Conservation (phyloP, 306 rosid species). For the Nissolia schottii region DNA sequence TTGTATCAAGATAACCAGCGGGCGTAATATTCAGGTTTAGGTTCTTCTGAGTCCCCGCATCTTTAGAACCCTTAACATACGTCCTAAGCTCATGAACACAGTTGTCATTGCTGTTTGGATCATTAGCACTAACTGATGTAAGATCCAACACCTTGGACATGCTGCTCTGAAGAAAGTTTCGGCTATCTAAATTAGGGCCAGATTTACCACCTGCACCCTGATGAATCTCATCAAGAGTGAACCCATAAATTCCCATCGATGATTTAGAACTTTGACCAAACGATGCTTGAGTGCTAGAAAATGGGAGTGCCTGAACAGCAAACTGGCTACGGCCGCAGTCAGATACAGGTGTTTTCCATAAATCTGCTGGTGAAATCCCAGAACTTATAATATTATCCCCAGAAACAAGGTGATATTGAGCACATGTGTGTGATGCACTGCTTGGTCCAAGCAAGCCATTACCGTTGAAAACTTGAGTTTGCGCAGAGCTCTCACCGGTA, state of each 20-base stretch:
- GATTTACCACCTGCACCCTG: conserved; percentile 4
- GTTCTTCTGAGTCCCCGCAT: conserved; percentile 16
- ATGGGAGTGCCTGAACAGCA: conserved; percentile 33
- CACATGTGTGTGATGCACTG: conserved; percentile 19
- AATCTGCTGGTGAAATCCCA: conserved; percentile 27
- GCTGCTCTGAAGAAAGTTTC: conserved; percentile 14
- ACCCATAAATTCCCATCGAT: conserved; percentile 13
- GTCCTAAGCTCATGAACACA: conserved; percentile 23
- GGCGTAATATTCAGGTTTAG: conserved; percentile 52
- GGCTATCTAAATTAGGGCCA: conserved; percentile 9
- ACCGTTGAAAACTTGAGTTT: conserved; percentile 14
- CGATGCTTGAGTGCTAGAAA: conserved; percentile 23
- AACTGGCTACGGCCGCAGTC: conserved; percentile 14
- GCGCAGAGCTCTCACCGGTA: conserved; percentile 10
- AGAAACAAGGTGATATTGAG: conserved; percentile 17
- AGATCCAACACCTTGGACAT: conserved; percentile 20
- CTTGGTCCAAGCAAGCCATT: conserved; percentile 28
- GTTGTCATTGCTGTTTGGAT: conserved; percentile 8
- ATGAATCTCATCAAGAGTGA: conserved; percentile 7
- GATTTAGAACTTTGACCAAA: conserved; percentile 24
- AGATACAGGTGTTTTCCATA: conserved; percentile 10
- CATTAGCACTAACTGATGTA: conserved; percentile 15
- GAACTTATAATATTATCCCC: conserved; percentile 22
- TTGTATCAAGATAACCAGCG: conserved; percentile 23
- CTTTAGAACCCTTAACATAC: conserved; percentile 14